These are phyloP conservation scores for Ramaria sp. DNA, from an alignment of 768 basidiomycete genomes.

Conservation along the genomic window DNA sequence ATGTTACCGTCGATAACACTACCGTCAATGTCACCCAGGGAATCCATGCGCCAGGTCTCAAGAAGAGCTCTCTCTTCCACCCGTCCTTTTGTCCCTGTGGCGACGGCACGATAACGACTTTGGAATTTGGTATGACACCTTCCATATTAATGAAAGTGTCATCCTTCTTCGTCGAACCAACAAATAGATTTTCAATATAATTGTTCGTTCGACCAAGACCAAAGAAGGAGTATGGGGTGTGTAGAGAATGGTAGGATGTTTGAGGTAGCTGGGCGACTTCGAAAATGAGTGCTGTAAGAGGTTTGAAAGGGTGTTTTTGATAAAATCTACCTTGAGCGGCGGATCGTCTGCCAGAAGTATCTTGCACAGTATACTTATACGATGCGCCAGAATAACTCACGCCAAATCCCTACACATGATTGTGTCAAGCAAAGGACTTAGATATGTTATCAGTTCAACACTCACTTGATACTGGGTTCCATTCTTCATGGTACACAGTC, in stretches of 20 bases:
- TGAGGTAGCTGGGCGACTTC: conserved; percentile 88
- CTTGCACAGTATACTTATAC: conserved; percentile 94
- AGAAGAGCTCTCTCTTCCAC: conserved; percentile 85
- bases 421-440: not conserved
- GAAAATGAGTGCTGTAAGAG: conserved; percentile 5
- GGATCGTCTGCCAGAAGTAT: conserved; percentile 77
- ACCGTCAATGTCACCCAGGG: conserved; percentile 93
- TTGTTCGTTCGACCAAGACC: conserved; percentile 97
- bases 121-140: conserved; percentile 95
- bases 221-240: conserved; percentile 90
- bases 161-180: conserved; percentile 76
- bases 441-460: not conserved
- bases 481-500: conserved; percentile 57
- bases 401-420: conserved; percentile 63
- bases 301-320: not conserved
- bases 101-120: conserved; percentile 82
- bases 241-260: conserved; percentile 82
- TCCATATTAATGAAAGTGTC: conserved; percentile 79
- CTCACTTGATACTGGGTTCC: conserved; percentile 24
- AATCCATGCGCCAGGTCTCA: conserved; percentile 95
- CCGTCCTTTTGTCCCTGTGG: conserved; percentile 31
- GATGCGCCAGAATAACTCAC: conserved; percentile 91
- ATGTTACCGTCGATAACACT: conserved; percentile 53
- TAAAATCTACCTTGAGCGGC: conserved; percentile 67
- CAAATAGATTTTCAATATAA: conserved; percentile 97